Percentiles rank a stretch among this genome's conserved stretches.
phyloP scores from a whole-genome alignment of 140 eudicot species.

The Ambrosia hybrid region DNA sequence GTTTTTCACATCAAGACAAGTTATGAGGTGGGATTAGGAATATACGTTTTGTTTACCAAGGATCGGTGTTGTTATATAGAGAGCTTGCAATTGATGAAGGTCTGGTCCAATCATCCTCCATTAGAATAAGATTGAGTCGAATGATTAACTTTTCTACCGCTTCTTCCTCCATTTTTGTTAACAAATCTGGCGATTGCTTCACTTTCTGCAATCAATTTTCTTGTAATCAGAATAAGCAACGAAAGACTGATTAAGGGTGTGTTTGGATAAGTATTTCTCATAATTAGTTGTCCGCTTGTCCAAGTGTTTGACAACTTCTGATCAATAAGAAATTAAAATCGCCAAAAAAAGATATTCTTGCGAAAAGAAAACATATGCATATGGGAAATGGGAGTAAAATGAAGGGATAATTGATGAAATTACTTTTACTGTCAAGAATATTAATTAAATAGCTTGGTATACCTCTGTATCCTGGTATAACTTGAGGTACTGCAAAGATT shows the following conservation, averaged over 20 bases:
- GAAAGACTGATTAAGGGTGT: not conserved
- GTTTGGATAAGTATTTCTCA: not conserved
- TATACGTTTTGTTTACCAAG: constrained; percentile 50
- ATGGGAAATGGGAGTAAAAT: not conserved
- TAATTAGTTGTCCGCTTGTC: not conserved
- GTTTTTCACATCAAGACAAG: constrained; percentile 8
- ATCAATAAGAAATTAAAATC: not conserved
- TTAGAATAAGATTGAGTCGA: constrained; percentile 74
- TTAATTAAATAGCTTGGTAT: constrained; percentile 2
- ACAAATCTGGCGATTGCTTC: constrained; percentile 36
- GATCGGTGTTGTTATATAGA: constrained; percentile 72
- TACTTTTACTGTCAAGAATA: not conserved
- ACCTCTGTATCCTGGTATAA: constrained; percentile 70
- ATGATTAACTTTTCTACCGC: constrained; percentile 64
- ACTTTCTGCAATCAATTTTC: constrained; percentile 30
- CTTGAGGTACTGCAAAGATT: constrained; percentile 60
- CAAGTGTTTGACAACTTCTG: not conserved
- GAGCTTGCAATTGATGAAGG: constrained; percentile 50
- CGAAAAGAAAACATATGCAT: no score
- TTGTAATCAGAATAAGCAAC: not conserved
- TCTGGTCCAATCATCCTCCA: constrained; percentile 69
- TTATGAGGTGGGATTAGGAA: constrained; percentile 2
- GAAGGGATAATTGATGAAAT: not conserved
- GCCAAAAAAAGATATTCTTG: constrained; percentile 1
- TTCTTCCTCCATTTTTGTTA: constrained; percentile 51